Evolutionary conservation across 2,329 filamentous ascomycete species (phyloP), one percentile per base, ranked within the genome.

Genomic region (Boeremia lycopersici): DNA sequence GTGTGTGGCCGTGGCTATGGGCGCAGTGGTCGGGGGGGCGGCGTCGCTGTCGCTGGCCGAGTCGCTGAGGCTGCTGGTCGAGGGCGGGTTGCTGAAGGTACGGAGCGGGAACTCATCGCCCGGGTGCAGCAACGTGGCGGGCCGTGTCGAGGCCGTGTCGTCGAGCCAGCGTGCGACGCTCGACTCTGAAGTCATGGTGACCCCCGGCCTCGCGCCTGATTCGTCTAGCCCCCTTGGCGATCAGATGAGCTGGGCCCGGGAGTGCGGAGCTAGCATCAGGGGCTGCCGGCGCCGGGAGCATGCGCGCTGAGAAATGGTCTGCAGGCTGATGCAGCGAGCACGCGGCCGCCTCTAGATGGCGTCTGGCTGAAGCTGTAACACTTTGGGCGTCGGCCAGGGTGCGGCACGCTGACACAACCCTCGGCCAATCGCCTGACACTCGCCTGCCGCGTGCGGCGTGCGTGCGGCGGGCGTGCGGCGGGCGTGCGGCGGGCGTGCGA

Each of bases 91-190:
- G 36, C 70, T 70, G 42, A 74, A 44, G 15, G 72, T 74, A 17
- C 64, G 61, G 26, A 75, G 63, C 41, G 72, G 71, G 42, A 75
- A 74, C 41, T 68, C 72, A 70, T 75, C 71, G 47, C 71, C 70
- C 30, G 72, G 71, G 53, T 72, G 72, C 57, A 63, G 64, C 39
- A 60, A 59, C 41, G 65, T 59, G 53, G 68, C 66, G 36, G 56
- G 52, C 38, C 55, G 53, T 63, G 60, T 59, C 64, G 66, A 58
- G 56, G 60, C 58, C 36, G 68, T 60, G 53, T 71, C 57, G 50
- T 69, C 60, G 19, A 74, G 67, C 72, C 71, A 74, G 58, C 69
- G 65, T 52, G 64, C 59, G 48, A 73, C 67, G 53, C 59, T 61
- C 44, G 64, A 62, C 57, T 62, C 56, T 56, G 53, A 44, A 44